phyloP scores from a whole-genome alignment of 106 monocot genomes.

The Dioscorea alata region DNA sequence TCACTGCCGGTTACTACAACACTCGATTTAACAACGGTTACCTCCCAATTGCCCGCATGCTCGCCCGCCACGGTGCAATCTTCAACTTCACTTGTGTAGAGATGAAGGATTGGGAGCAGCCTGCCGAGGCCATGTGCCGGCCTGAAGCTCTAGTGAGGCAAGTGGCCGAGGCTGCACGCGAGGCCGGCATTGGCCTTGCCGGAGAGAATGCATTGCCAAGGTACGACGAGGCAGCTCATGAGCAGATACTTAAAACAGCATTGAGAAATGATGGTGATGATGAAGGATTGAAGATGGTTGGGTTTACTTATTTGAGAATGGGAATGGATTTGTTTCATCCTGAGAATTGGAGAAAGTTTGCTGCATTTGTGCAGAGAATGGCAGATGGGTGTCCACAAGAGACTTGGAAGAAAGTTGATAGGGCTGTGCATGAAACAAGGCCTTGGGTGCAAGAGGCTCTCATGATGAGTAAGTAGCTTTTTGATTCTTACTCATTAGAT shows the following conservation, averaged over 20 bases:
- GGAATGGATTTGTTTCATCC: slow-evolving; percentile 48
- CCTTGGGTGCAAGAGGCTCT: slow-evolving; percentile 46
- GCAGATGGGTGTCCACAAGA: slow-evolving; percentile 7
- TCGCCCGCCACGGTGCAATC: slow-evolving; percentile 66
- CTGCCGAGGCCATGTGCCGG: slow-evolving; percentile 62
- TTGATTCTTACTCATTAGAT: too few species aligned
- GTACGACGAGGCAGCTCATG: slow-evolving; percentile 63
- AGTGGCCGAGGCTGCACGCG: slow-evolving; percentile 47
- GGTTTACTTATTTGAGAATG: slow-evolving; percentile 83
- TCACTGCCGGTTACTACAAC: slow-evolving; percentile 96
- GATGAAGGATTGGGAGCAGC: slow-evolving; percentile 83
- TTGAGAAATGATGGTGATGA: slow-evolving; percentile 6
- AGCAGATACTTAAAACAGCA: slow-evolving; percentile 50
- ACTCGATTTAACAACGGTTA: slow-evolving; percentile 74
- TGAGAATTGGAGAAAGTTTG: slow-evolving; percentile 66
- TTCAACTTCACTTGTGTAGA: slow-evolving; percentile 94
- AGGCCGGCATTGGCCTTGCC: slow-evolving; percentile 58
- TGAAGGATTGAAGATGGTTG: slow-evolving; percentile 30
- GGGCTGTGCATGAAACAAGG: slow-evolving; percentile 23
- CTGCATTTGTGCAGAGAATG: slow-evolving; percentile 72
- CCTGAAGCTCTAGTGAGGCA: slow-evolving; percentile 80
- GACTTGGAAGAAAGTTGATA: slow-evolving; percentile 37
- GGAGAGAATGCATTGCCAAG: slow-evolving; percentile 89
- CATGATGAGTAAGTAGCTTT: too few species aligned
- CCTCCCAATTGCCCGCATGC: slow-evolving; percentile 58